Evolutionary conservation across 148 eudicot species (phyloP).

Genomic region (Silene conica): DNA sequence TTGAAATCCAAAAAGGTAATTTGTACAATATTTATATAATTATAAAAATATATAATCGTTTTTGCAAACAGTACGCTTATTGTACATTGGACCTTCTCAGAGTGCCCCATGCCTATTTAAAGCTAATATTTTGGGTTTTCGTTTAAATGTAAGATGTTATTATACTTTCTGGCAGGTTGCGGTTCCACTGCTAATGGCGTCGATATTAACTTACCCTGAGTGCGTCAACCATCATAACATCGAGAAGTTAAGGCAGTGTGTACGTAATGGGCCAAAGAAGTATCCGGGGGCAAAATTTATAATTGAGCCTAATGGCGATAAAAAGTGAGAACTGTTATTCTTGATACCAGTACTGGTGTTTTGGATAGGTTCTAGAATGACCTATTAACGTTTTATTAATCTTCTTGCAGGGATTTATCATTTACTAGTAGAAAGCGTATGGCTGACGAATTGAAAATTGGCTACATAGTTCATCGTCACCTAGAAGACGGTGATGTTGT

Average conservation of each 20-base stretch:
- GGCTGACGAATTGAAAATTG: slow-evolving; percentile 85
- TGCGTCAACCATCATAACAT: slow-evolving; percentile 81
- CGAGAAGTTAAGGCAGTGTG: slow-evolving; percentile 88
- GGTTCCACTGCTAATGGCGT: slow-evolving; percentile 80
- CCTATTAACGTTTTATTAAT: slow-evolving; percentile 9
- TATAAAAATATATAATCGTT: not conserved
- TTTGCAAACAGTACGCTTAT: not conserved
- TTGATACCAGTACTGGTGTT: not conserved
- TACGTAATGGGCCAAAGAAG: slow-evolving; percentile 80
- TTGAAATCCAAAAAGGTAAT: not conserved
- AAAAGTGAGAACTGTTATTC: slow-evolving; percentile 41
- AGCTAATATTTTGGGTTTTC: not conserved
- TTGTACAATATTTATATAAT: not conserved
- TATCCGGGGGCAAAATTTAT: slow-evolving; percentile 91
- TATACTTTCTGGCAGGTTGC: slow-evolving; percentile 61
- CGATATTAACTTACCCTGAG: slow-evolving; percentile 82
- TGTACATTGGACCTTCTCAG: not conserved
- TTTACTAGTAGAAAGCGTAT: slow-evolving; percentile 55
- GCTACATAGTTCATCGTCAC: slow-evolving; percentile 83
- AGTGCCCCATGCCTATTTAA: not conserved
- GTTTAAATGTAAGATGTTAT: not conserved
- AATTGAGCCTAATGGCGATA: slow-evolving; percentile 52
- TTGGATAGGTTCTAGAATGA: not conserved
- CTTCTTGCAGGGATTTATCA: slow-evolving; percentile 54
- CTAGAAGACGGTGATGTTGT: slow-evolving; percentile 92